phyloP scores from a whole-genome alignment of 2,329 filamentous ascomycete species.

The Onygena corvina region DNA sequence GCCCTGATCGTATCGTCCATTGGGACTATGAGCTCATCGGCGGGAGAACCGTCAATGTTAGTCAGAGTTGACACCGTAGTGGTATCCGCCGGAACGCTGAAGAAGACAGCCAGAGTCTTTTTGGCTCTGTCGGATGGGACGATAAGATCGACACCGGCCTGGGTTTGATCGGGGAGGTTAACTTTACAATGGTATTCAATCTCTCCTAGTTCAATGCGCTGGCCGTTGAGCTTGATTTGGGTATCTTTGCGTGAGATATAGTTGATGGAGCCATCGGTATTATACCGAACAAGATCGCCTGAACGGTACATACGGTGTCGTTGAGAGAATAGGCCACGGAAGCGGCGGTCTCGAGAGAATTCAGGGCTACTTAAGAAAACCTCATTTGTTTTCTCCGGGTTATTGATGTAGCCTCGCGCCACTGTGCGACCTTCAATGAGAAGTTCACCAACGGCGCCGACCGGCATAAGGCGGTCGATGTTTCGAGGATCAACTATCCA shows the following conservation, averaged over 20 bases:
- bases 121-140: slow-evolving; percentile 12
- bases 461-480: slow-evolving; percentile 31
- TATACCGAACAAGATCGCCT: slow-evolving; percentile 20
- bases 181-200: slow-evolving; percentile 19
- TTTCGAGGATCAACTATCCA: slow-evolving; percentile 33
- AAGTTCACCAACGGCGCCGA: slow-evolving; percentile 38
- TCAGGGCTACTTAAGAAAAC: slow-evolving; percentile 42
- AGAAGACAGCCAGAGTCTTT: slow-evolving; percentile 14
- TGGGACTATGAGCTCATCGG: slow-evolving; percentile 13
- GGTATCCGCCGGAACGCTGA: slow-evolving; percentile 5
- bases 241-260: slow-evolving; percentile 22
- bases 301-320: slow-evolving; percentile 19
- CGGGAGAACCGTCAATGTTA: slow-evolving; percentile 11
- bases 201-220: slow-evolving; percentile 24
- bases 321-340: slow-evolving; percentile 13
- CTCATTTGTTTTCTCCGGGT: slow-evolving; percentile 43
- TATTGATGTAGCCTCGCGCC: slow-evolving; percentile 45
- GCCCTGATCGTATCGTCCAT: slow-evolving; percentile 13
- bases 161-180: slow-evolving; percentile 10
- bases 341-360: slow-evolving; percentile 14
- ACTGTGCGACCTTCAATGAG: slow-evolving; percentile 36
- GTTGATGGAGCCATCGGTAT: slow-evolving; percentile 16
- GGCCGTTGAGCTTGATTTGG: slow-evolving; percentile 54
- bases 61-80: background rate
- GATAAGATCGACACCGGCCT: slow-evolving; percentile 14